Percentiles rank a stretch among this genome's conserved stretches.
These are phyloP conservation scores for Leccinellum albellum DNA, from an alignment of 768 basidiomycete species.

Conservation along the genomic window DNA sequence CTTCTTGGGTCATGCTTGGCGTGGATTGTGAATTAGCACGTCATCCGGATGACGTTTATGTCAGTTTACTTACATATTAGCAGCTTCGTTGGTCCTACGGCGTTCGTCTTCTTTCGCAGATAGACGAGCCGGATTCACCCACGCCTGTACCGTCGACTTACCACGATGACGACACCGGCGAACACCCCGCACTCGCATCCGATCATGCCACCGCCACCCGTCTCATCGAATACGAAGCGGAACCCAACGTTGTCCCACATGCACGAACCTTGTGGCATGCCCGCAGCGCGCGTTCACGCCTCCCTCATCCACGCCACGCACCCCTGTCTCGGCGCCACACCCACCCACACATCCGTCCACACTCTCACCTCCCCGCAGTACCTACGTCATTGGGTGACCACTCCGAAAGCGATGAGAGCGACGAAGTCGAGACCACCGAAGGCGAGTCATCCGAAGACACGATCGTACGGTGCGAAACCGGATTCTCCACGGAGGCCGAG, in stretches of 20 bases:
- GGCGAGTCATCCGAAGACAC: slow-evolving; percentile 24
- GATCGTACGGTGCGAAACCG: slow-evolving; percentile 8
- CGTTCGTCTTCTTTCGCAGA: slow-evolving; percentile 72
- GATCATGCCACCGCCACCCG: neutral
- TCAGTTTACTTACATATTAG: neutral
- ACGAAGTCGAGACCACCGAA: slow-evolving; percentile 15
- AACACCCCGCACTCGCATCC: neutral
- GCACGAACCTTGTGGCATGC: neutral
- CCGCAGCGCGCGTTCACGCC: neutral
- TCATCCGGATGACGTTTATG: neutral
- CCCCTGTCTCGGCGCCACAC: neutral
- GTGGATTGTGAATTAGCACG: neutral
- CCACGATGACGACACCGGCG: slow-evolving; percentile 7
- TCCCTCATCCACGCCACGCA: neutral
- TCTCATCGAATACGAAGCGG: slow-evolving; percentile 11
- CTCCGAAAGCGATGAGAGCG: slow-evolving; percentile 19
- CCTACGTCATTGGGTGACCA: slow-evolving; percentile 23
- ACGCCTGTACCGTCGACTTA: slow-evolving; percentile 1
- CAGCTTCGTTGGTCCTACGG: slow-evolving; percentile 93
- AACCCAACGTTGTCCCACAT: neutral
- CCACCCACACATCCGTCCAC: neutral
- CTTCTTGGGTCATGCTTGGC: neutral
- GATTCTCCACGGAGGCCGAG: slow-evolving; percentile 14
- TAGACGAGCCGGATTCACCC: slow-evolving; percentile 8
- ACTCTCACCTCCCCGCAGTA: slow-evolving; percentile 20